phyloP scores from a whole-genome alignment of 2,329 filamentous ascomycete genomes.

The Penicillium sp. region DNA sequence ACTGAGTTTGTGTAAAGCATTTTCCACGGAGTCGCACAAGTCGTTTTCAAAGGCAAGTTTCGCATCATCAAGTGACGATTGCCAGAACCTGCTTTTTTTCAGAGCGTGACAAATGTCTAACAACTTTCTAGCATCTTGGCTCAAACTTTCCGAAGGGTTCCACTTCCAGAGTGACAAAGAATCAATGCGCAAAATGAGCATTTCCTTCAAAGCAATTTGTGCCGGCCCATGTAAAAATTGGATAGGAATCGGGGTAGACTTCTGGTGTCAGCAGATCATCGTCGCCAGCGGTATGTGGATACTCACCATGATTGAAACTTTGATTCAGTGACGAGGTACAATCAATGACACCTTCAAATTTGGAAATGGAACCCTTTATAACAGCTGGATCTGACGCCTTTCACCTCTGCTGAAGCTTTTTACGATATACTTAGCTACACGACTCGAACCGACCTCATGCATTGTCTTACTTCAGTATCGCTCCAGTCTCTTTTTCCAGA shows the following conservation, averaged over 20 bases:
- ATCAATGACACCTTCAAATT: not conserved
- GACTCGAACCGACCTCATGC: not conserved
- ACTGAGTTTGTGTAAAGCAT: too few relatives aligned
- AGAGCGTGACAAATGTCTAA: too few relatives aligned
- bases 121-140: too few relatives aligned
- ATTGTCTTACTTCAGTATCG: not conserved
- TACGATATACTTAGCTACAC: not conserved
- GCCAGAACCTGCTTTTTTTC: too few relatives aligned
- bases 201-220: not conserved
- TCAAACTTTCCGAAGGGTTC: too few relatives aligned
- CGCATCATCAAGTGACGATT: not conserved
- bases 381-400: not conserved
- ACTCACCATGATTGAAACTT: not conserved
- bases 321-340: not conserved
- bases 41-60: too few relatives aligned
- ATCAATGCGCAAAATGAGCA: too few relatives aligned
- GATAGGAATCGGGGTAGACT: not conserved
- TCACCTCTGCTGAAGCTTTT: not conserved
- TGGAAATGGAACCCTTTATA: not conserved
- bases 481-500: constrained; percentile 2
- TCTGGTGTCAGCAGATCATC: not conserved
- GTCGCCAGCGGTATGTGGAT: not conserved
- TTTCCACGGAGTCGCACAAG: too few relatives aligned
- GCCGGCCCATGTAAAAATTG: not conserved
- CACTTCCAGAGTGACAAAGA: too few relatives aligned